Evolutionary conservation across 352 stramenopile species (phyloP), one percentile per base, ranked within the genome.

Genomic region (Globisporangium perplexum): DNA sequence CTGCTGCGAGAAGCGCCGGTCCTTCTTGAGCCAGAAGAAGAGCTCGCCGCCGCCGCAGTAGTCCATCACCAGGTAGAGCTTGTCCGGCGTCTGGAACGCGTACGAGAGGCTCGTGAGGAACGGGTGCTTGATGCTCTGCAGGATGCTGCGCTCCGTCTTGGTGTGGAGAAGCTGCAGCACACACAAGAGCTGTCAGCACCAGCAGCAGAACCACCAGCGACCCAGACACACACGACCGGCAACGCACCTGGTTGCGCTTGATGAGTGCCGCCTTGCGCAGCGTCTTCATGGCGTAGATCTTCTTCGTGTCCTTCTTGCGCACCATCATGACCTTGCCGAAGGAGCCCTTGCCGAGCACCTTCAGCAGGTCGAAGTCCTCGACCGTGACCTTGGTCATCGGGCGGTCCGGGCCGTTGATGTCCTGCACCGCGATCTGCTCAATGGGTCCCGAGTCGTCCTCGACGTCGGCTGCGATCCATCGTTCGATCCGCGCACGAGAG

Each of bases 301-400:
- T 93, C 55, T 90, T 81, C 28, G 83, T 95, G 65, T 96, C 89
- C 59, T 97, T 97, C 76, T 97, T 96, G 57, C 84, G 77, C 52
- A 98, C 91, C 82, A 97, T 94, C 82, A 97, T 96, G 52, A 97
- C 95, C 83, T 98, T 98, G 58, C 94, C 94, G 62, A 98, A 98
- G 43, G 75, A 94, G 49, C 94, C 94, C 72, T 98, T 98, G 58
- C 94, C 94, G 45, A 98, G 77, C 56, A 98, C 92, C 68, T 97
- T 97, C 57, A 96, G 77, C 65, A 97, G 60, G 57, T 97, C 86
- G 69, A 97, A 97, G 72, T 96, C 88, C 59, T 96, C 83, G 45
- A 97, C 83, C 55, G 83, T 89, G 46, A 97, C 79, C 70, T 96
- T 96, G 39, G 69, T 69, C 64, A 79, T 71, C 20, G 71, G 74